These are phyloP conservation scores for Zygoascus bituminiphila DNA, from an alignment of 805 yeast species.

Conservation along the genomic window DNA sequence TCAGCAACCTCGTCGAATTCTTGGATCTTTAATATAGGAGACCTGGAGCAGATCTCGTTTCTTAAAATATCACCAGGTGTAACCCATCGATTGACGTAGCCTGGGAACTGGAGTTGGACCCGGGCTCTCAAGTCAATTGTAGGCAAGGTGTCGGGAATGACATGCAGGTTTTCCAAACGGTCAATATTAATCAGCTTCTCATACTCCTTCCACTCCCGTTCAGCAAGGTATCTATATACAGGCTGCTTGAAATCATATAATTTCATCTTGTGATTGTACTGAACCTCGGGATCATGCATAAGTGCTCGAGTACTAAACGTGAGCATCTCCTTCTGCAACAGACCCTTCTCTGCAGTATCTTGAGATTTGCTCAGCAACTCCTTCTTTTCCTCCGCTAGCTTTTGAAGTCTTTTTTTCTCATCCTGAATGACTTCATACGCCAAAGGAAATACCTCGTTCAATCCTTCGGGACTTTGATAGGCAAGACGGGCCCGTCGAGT, in stretches of 20 bases:
- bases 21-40: constrained; percentile 71
- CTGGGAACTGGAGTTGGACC: constrained; percentile 67
- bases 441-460: constrained; percentile 62
- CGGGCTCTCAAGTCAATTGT: constrained; percentile 76
- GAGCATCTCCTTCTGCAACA: constrained; percentile 14
- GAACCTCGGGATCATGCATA: constrained; percentile 73
- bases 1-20: constrained; percentile 51
- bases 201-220: constrained; percentile 62
- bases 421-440: constrained; percentile 54
- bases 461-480: constrained; percentile 60
- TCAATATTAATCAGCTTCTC: constrained; percentile 81
- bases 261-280: constrained; percentile 49
- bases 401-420: constrained; percentile 39
- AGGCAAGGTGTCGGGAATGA: constrained; percentile 91
- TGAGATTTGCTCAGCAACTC: constrained; percentile 19
- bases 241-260: constrained; percentile 58
- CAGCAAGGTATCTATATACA: constrained; percentile 64
- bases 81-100: constrained; percentile 50
- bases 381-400: constrained; percentile 33
- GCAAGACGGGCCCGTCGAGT: constrained; percentile 22
- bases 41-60: constrained; percentile 60
- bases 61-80: constrained; percentile 74
- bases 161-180: constrained; percentile 74
- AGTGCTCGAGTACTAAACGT: constrained; percentile 54
- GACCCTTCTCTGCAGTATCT: constrained; percentile 3